Evolutionary conservation across 1,284 basidiomycete genomes (phyloP).

Genomic region (Trichosporon ovoides): DNA sequence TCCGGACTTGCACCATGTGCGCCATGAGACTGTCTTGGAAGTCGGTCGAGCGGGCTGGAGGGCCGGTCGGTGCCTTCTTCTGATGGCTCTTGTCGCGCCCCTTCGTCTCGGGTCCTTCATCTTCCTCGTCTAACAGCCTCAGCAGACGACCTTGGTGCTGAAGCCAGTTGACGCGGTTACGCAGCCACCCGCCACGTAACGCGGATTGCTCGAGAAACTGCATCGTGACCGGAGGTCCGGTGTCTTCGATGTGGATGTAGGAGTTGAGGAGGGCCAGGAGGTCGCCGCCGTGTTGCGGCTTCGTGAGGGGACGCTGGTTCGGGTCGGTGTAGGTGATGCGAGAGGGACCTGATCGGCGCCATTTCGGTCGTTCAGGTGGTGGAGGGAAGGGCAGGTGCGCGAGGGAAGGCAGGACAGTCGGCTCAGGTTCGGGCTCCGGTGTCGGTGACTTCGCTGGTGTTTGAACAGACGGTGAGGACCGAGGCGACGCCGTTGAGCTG

Average conservation of each 20-base stretch:
- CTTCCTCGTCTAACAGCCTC: constrained; percentile 47
- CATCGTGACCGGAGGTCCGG: constrained; percentile 50
- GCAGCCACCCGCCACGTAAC: constrained; percentile 53
- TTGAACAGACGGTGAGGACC: constrained; percentile 17
- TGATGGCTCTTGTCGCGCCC: constrained; percentile 15
- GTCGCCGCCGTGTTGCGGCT: constrained; percentile 55
- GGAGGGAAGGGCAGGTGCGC: constrained; percentile 36
- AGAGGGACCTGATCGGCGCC: constrained; percentile 65
- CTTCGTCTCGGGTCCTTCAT: constrained; percentile 28
- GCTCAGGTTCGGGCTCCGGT: constrained; percentile 28
- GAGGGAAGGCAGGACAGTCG: constrained; percentile 30
- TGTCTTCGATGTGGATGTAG: constrained; percentile 55
- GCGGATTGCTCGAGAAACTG: constrained; percentile 53
- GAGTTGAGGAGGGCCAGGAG: constrained; percentile 59
- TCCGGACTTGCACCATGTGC: constrained; percentile 48
- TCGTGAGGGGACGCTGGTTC: constrained; percentile 57
- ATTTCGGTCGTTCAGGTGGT: constrained; percentile 48
- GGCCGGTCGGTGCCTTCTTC: constrained; percentile 14
- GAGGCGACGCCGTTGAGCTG: constrained; percentile 13
- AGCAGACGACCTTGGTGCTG: constrained; percentile 46
- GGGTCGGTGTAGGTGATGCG: constrained; percentile 58
- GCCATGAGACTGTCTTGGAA: constrained; percentile 47
- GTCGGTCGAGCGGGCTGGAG: constrained; percentile 37
- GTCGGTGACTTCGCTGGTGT: constrained; percentile 29
- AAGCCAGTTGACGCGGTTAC: constrained; percentile 54